These are phyloP conservation scores for Protomyces lactucae-debilis DNA, from an alignment of 1,139 yeast genomes.

Conservation along the genomic window DNA sequence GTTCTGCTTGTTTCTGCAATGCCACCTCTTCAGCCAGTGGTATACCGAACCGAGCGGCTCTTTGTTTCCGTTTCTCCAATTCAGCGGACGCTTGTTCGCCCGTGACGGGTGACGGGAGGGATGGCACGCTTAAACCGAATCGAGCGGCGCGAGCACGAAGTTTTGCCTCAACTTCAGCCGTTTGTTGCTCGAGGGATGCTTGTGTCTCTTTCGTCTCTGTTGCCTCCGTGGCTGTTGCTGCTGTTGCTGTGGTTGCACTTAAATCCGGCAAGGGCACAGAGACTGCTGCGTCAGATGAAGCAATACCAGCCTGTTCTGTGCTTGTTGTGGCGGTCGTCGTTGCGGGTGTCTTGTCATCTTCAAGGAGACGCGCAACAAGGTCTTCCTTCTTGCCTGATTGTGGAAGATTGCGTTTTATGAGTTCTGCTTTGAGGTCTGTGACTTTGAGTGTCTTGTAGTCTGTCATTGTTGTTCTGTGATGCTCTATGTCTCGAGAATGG, in stretches of 20 bases:
- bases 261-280: background rate
- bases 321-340: background rate
- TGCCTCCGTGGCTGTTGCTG: background rate
- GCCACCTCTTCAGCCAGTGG: background rate
- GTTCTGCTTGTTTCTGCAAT: background rate
- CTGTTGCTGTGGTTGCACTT: background rate
- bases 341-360: constrained; percentile 6
- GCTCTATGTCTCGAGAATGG: background rate
- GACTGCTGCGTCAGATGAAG: background rate
- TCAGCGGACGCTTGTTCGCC: background rate
- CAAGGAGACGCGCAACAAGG: constrained; percentile 26
- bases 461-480: constrained; percentile 38
- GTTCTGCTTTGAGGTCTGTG: constrained; percentile 73
- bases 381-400: constrained; percentile 65
- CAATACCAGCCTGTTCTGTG: background rate
- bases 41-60: constrained; percentile 18
- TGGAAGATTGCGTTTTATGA: constrained; percentile 64
- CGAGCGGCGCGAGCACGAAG: constrained; percentile 12
- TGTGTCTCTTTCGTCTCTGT: background rate
- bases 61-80: constrained; percentile 7
- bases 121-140: background rate
- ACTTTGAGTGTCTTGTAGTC: constrained; percentile 67
- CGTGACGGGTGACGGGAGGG: background rate
- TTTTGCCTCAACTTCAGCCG: constrained; percentile 9
- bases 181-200: constrained; percentile 1